A percentile compares a stretch with the other conserved stretches of the same genome.
These are phyloP conservation scores for Talaromyces sp. DNA, from an alignment of 2,329 filamentous ascomycete species.

Conservation along the genomic window DNA sequence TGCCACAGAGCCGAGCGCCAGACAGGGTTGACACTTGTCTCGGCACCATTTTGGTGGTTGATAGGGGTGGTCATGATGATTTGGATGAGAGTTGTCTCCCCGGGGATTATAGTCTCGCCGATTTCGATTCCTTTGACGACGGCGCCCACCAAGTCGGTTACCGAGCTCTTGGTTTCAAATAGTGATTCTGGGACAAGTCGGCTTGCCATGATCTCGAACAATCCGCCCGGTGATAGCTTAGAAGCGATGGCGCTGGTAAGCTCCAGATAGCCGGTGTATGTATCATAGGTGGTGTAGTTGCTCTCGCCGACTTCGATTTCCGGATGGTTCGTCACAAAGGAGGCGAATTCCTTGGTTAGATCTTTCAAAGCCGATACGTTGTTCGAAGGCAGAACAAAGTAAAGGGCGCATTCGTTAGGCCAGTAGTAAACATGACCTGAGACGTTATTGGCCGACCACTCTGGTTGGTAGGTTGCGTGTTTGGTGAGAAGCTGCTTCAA, in stretches of 20 bases:
- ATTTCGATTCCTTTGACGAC: not conserved
- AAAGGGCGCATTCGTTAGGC: constrained; percentile 1
- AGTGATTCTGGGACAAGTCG: constrained; percentile 9
- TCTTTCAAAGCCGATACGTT: constrained; percentile 3
- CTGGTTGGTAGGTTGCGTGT: constrained; percentile 5
- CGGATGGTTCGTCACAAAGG: not conserved
- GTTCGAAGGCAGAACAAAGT: constrained; percentile 9
- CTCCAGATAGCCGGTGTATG: constrained; percentile 6
- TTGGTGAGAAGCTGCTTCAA: constrained; percentile 6
- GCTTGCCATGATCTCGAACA: constrained; percentile 8
- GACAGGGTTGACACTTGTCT: constrained; percentile 5
- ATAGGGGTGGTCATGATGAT: constrained; percentile 9
- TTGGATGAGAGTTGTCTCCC: constrained; percentile 2
- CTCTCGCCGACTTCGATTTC: not conserved
- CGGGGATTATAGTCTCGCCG: not conserved
- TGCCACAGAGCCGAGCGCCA: constrained; percentile 12
- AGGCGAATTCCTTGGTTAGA: constrained; percentile 1
- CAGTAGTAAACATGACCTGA: constrained; percentile 11
- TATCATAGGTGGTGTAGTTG: constrained; percentile 6
- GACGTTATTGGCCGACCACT: constrained; percentile 8
- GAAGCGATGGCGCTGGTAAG: constrained; percentile 6
- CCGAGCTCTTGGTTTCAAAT: not conserved
- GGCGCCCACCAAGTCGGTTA: not conserved
- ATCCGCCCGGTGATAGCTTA: constrained; percentile 7
- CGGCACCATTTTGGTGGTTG: constrained; percentile 1